Conservation (phyloP, 768 basidiomycete species). For the Sutorius australiensis region DNA sequence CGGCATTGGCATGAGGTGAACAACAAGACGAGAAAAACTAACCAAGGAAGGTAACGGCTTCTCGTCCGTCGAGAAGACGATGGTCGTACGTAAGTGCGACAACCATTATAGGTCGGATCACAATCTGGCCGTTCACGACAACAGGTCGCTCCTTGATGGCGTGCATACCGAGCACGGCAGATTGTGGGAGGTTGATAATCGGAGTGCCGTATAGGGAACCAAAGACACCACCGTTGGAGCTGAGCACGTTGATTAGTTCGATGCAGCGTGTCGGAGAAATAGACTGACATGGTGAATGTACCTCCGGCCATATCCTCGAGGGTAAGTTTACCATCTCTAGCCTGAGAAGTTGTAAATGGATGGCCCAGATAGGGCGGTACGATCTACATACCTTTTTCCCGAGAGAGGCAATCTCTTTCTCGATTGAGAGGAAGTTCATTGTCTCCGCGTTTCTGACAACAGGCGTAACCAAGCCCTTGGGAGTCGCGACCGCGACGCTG, state of each 20-base stretch:
- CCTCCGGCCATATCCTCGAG: conserved; percentile 98
- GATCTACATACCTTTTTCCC: conserved; percentile 71
- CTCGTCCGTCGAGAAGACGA: conserved; percentile 90
- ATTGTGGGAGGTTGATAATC: conserved; percentile 95
- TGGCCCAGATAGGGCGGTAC: conserved; percentile 1
- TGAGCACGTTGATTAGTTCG: conserved; percentile 28
- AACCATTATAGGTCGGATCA: conserved; percentile 96
- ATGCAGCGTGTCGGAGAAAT: background rate
- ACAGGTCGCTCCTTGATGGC: conserved; percentile 87
- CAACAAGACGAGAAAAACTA: conserved; percentile 27
- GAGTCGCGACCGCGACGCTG: conserved; percentile 94
- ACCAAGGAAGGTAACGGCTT: conserved; percentile 98
- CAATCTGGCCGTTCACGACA: conserved; percentile 92
- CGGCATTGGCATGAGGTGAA: conserved; percentile 2
- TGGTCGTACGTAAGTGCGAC: conserved; percentile 95
- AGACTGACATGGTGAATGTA: conserved; percentile 91
- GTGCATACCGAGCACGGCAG: conserved; percentile 97
- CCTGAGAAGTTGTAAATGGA: conserved; percentile 38
- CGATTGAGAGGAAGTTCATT: conserved; percentile 86
- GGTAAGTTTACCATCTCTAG: conserved; percentile 88
- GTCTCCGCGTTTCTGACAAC: conserved; percentile 88
- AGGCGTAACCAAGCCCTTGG: conserved; percentile 95
- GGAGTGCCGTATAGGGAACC: conserved; percentile 97
- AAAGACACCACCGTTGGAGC: conserved; percentile 98
- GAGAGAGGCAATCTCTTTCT: conserved; percentile 85